A percentile compares a stretch with the other conserved stretches of the same genome.
Evolutionary conservation across 2,329 filamentous ascomycete genomes (phyloP).

Genomic region (Tolypocladium cylindrosporum): DNA sequence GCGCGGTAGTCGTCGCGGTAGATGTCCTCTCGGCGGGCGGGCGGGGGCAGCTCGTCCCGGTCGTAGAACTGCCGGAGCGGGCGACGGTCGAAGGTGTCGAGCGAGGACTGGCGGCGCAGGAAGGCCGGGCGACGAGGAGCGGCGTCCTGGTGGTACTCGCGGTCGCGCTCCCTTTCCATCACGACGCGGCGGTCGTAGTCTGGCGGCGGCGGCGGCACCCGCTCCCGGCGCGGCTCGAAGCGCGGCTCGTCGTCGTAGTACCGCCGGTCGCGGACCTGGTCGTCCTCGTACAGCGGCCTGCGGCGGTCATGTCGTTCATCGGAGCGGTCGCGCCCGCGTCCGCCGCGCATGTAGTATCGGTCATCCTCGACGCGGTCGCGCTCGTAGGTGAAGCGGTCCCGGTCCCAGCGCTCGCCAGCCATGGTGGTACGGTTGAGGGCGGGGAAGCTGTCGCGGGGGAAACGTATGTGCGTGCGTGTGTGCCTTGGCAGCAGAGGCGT

Average conservation of each 20-base stretch:
- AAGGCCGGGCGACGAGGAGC: slow-evolving; percentile 55
- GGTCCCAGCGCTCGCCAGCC: slow-evolving; percentile 39
- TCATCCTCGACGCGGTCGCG: slow-evolving; percentile 40
- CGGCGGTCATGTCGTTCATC: slow-evolving; percentile 40
- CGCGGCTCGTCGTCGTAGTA: slow-evolving; percentile 45
- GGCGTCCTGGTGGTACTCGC: slow-evolving; percentile 32
- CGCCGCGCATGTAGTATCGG: slow-evolving; percentile 28
- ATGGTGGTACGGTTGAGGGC: slow-evolving; percentile 8
- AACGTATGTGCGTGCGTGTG: background rate
- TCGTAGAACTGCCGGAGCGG: slow-evolving; percentile 43
- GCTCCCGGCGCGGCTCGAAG: slow-evolving; percentile 20
- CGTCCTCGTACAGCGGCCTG: slow-evolving; percentile 36
- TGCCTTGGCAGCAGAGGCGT: background rate
- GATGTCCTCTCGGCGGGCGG: slow-evolving; percentile 37
- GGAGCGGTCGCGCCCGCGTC: slow-evolving; percentile 32
- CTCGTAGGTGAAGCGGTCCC: slow-evolving; percentile 35
- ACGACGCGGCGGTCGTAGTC: slow-evolving; percentile 46
- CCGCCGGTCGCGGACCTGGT: slow-evolving; percentile 37
- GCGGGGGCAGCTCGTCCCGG: slow-evolving; percentile 53
- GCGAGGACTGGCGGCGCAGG: slow-evolving; percentile 72
- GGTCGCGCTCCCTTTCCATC: slow-evolving; percentile 45
- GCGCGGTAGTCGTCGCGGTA: slow-evolving; percentile 36
- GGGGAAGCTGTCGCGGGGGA: background rate
- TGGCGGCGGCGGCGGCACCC: slow-evolving; percentile 18
- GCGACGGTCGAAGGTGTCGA: slow-evolving; percentile 81